phyloP scores from a whole-genome alignment of 2,329 filamentous ascomycete genomes.

The Ilyonectria sp. region DNA sequence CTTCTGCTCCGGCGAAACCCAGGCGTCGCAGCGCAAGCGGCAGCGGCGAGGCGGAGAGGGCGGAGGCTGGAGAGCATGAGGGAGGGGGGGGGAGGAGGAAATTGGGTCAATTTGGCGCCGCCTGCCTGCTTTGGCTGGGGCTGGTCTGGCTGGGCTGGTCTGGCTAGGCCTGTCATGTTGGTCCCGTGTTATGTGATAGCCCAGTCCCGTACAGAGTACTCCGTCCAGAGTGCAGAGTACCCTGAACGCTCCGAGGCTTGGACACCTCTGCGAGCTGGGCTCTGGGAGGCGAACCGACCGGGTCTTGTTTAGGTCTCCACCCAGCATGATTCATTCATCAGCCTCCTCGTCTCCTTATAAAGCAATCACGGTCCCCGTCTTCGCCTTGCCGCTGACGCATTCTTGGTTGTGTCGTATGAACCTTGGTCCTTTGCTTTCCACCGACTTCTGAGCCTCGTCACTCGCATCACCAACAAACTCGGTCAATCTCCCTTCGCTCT shows the following conservation, averaged over 20 bases:
- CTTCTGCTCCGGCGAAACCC: slow-evolving; percentile 30
- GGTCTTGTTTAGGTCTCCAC: slow-evolving; percentile 41
- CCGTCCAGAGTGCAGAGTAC: slow-evolving; percentile 7
- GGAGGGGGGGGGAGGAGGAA: slow-evolving; percentile 13
- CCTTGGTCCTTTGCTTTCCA: slow-evolving; percentile 35
- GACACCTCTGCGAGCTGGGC: slow-evolving; percentile 12
- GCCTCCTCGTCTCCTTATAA: slow-evolving; percentile 49
- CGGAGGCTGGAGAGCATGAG: slow-evolving; percentile 15
- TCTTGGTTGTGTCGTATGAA: slow-evolving; percentile 38
- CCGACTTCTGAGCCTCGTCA: slow-evolving; percentile 35
- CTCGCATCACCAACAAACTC: slow-evolving; percentile 23
- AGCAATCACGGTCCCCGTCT: slow-evolving; percentile 36
- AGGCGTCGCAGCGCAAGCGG: slow-evolving; percentile 27
- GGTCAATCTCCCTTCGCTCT: slow-evolving; percentile 9
- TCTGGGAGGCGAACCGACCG: slow-evolving; percentile 47
- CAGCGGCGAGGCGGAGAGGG: slow-evolving; percentile 27
- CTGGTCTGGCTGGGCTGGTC: slow-evolving; percentile 10
- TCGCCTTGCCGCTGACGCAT: slow-evolving; percentile 30
- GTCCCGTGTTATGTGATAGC: slow-evolving; percentile 25
- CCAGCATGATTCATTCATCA: slow-evolving; percentile 51
- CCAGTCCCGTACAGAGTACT: neutral
- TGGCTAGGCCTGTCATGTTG: slow-evolving; percentile 26
- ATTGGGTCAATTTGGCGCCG: slow-evolving; percentile 32
- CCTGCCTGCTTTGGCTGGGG: slow-evolving; percentile 20
- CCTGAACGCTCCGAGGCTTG: slow-evolving; percentile 16